phyloP scores from a whole-genome alignment of 257 asterid genomes.

The Solanum sitiens region DNA sequence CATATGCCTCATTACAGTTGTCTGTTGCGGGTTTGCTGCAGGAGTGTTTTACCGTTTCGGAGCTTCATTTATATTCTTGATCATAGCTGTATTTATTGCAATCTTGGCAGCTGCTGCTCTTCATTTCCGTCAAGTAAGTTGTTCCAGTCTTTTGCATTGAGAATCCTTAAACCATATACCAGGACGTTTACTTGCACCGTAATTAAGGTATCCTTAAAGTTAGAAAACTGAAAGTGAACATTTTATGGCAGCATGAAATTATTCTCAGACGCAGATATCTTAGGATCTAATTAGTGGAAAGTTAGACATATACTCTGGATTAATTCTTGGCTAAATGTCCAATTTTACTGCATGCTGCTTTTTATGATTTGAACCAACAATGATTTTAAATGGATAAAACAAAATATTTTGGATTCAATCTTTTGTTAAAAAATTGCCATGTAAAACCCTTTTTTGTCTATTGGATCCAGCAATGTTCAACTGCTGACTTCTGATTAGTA shows the following conservation, averaged over 20 bases:
- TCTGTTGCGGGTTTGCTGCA: conserved; percentile 64
- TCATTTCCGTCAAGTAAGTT: conserved; percentile 62
- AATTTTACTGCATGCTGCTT: background rate
- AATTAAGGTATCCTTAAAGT: background rate
- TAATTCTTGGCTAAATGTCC: background rate
- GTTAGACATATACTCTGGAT: background rate
- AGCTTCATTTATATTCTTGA: conserved; percentile 44
- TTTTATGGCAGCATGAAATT: background rate
- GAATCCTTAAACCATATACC: background rate
- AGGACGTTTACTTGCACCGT: background rate
- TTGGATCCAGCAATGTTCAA: background rate
- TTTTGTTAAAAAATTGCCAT: background rate
- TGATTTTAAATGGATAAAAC: background rate
- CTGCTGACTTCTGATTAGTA: background rate
- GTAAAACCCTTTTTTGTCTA: background rate
- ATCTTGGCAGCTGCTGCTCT: conserved; percentile 46
- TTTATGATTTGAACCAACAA: background rate
- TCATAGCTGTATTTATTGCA: conserved; percentile 50
- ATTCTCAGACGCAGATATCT: background rate
- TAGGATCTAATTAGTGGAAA: background rate
- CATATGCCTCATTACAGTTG: conserved; percentile 56
- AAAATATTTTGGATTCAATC: background rate
- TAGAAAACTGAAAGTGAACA: background rate
- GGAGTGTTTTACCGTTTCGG: conserved; percentile 62
- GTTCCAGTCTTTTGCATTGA: background rate